Evolutionary conservation across 495 filamentous ascomycete genomes (phyloP), one percentile per base, ranked within the genome.

Genomic region (Terfezia boudieri): DNA sequence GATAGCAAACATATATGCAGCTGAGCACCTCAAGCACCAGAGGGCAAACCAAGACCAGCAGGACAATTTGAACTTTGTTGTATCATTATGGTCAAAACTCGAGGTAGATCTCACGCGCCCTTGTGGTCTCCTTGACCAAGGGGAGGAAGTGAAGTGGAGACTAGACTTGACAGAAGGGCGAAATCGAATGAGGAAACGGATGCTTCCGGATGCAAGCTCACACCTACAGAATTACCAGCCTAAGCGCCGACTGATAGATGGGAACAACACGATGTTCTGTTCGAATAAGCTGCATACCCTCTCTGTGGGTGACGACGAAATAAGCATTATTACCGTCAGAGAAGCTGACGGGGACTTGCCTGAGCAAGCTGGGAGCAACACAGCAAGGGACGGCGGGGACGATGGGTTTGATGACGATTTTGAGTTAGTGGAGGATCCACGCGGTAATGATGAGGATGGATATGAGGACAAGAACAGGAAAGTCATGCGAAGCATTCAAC

Each of bases 401-500:
- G 70, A 74, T 38, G 64, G 74, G 51, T 70, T 77, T 2, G 88
- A 93, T 53, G 90, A 95, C 52, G 89, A 87, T 53, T 98, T 89
- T 60, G 90, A 98, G 68, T 76, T 98, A 61, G 80, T 98, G 41
- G 86, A 94, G 56, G 77, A 79, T 54, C 77, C 75, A 0, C 75
- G 76, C 60, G 88, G 94, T 56, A 78, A 84, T 50, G 84, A 80
- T 50, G 76, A 84, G 14, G 89, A 92, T 54, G 80, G 79, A 10
- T 93, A 85, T 61, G 90, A 96, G 68, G 90, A 98, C 64, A 95
- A 93, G 70, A 95, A 98, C 62, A 73, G 90, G 14, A 95, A 92
- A 67, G 90, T 98, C 51, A 87, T 96, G 84, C 74, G 90, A 55
- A 93, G 85, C 59, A 74, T 98, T 11, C 83, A 94, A 57, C 82